These are phyloP conservation scores for Lentinula guzmanii DNA, from an alignment of 768 basidiomycete species.

Conservation along the genomic window DNA sequence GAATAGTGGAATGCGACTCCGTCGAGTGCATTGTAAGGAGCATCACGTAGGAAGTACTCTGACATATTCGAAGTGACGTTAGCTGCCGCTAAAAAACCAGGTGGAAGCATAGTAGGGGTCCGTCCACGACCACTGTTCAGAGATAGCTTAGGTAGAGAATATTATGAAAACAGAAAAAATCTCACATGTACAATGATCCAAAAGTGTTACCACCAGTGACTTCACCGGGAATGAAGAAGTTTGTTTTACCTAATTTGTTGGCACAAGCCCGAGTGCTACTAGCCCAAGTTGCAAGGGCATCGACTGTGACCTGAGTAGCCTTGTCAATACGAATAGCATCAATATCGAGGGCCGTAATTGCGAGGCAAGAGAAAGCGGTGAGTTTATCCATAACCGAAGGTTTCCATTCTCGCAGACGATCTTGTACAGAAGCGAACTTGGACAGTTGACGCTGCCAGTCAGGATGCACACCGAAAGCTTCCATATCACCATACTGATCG, in stretches of 20 bases:
- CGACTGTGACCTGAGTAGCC: constrained; percentile 85
- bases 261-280: constrained; percentile 73
- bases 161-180: constrained; percentile 8
- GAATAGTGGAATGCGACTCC: constrained; percentile 91
- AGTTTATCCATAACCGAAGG: constrained; percentile 75
- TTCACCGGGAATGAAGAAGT: constrained; percentile 90
- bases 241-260: constrained; percentile 63
- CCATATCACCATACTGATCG: constrained; percentile 95
- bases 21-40: constrained; percentile 61
- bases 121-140: constrained; percentile 76
- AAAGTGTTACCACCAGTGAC: constrained; percentile 93
- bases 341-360: constrained; percentile 82
- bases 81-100: constrained; percentile 62
- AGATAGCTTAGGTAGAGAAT: neutral
- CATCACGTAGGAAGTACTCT: constrained; percentile 78
- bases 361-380: constrained; percentile 76
- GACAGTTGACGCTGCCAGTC: constrained; percentile 7
- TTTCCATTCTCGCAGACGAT: constrained; percentile 92
- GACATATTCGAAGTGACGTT: constrained; percentile 57
- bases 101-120: constrained; percentile 63
- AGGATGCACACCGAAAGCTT: constrained; percentile 89
- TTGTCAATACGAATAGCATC: constrained; percentile 97
- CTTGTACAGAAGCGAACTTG: constrained; percentile 76
- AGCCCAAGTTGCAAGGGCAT: constrained; percentile 75
- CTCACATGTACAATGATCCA: constrained; percentile 79